phyloP scores from a whole-genome alignment of 164 flowering plant genomes.

The Chimonanthus praecox region DNA sequence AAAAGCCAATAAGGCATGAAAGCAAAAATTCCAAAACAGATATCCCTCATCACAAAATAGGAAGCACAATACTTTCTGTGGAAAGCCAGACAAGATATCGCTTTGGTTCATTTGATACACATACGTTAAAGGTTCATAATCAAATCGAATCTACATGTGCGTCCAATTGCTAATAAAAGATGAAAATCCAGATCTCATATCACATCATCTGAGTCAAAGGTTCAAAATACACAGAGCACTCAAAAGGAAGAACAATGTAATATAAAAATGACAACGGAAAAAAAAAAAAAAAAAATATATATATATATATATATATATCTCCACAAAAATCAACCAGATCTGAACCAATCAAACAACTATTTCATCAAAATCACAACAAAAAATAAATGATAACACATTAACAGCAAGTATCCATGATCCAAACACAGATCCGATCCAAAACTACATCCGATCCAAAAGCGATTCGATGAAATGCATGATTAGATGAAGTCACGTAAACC shows the following conservation, averaged over 20 bases:
- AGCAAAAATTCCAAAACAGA: background rate
- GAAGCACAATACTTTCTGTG: no score
- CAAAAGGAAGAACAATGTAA: background rate
- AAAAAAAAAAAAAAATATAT: no score
- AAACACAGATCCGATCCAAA: background rate
- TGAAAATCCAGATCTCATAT: background rate
- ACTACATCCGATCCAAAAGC: background rate
- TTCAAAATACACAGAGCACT: background rate
- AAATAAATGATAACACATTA: background rate
- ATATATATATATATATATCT: no score
- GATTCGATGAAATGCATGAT: background rate
- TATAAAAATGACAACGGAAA: background rate
- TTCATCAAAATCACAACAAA: background rate
- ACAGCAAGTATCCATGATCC: background rate
- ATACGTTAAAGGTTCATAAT: background rate
- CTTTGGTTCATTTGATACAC: background rate
- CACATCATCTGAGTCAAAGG: background rate
- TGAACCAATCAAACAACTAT: background rate
- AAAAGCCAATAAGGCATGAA: background rate
- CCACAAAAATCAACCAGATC: background rate
- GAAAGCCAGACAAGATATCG: background rate
- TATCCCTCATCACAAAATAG: background rate
- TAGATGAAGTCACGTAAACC: background rate
- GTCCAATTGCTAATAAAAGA: background rate
- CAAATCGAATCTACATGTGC: background rate